Percentiles rank a stretch among this genome's conserved stretches.
Conservation (phyloP, 108 stramenopile species). For the Schizochytrium sp. region DNA sequence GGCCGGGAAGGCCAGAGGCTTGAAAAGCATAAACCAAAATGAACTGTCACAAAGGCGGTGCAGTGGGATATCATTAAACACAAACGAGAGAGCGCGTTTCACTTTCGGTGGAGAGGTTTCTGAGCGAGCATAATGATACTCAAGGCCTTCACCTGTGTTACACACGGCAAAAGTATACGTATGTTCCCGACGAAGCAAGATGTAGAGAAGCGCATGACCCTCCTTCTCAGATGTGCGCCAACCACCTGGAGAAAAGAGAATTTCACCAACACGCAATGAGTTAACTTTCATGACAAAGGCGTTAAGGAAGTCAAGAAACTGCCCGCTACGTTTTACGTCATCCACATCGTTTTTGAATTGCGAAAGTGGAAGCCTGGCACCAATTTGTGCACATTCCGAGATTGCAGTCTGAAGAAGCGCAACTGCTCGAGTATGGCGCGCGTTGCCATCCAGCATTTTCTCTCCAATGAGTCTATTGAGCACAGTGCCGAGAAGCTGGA, state of each 20-base stretch:
- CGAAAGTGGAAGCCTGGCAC: slow-evolving; percentile 46
- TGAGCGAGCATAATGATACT: slow-evolving; percentile 40
- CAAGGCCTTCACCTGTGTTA: slow-evolving; percentile 59
- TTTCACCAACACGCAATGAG: slow-evolving; percentile 23
- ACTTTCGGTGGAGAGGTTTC: slow-evolving; percentile 22
- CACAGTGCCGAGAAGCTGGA: slow-evolving; percentile 21
- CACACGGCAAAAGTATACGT: slow-evolving; percentile 35
- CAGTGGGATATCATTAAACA: slow-evolving; percentile 67
- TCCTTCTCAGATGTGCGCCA: slow-evolving; percentile 34
- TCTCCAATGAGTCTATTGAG: slow-evolving; percentile 51
- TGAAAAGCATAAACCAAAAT: slow-evolving; percentile 73
- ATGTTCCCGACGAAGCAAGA: not conserved
- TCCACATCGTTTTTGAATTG: slow-evolving; percentile 18
- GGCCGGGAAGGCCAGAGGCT: slow-evolving; percentile 65
- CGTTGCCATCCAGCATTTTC: slow-evolving; percentile 33
- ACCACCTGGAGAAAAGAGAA: slow-evolving; percentile 58
- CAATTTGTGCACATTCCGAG: slow-evolving; percentile 49
- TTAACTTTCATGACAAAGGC: slow-evolving; percentile 59
- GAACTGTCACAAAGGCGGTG: slow-evolving; percentile 66
- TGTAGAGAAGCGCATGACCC: slow-evolving; percentile 45
- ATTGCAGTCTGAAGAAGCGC: slow-evolving; percentile 47
- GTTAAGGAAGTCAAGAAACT: slow-evolving; percentile 56
- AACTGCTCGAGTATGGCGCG: not conserved
- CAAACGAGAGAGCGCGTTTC: slow-evolving; percentile 62
- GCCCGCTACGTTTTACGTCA: not conserved